Percentiles rank a stretch among this genome's conserved stretches.
Conservation (phyloP, 2,329 filamentous ascomycete species). For the Cladobotryum mycophilum region DNA sequence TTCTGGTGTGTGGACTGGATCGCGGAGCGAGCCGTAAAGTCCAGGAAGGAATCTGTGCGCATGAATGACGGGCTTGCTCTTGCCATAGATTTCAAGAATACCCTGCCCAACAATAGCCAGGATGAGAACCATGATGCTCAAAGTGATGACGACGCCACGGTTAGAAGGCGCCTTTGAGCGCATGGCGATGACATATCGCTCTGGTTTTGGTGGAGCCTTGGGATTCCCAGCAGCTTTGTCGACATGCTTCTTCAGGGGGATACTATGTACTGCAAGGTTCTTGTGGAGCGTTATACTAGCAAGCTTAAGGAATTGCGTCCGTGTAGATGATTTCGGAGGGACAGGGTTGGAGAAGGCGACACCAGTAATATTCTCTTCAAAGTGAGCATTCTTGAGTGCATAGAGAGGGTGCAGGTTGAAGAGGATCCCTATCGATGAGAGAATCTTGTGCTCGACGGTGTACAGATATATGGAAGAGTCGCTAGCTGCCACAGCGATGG, state of each 20-base stretch:
- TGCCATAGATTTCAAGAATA: slow-evolving; percentile 57
- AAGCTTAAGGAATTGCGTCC: slow-evolving; percentile 53
- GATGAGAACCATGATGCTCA: slow-evolving; percentile 52
- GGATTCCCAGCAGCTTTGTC: slow-evolving; percentile 29
- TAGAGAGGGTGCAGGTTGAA: slow-evolving; percentile 46
- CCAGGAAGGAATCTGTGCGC: slow-evolving; percentile 50
- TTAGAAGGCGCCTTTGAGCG: slow-evolving; percentile 48
- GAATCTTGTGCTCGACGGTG: slow-evolving; percentile 63
- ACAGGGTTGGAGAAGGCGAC: slow-evolving; percentile 53
- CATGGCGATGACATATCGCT: slow-evolving; percentile 64
- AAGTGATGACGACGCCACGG: slow-evolving; percentile 44
- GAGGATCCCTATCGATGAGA: slow-evolving; percentile 42
- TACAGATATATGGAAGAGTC: slow-evolving; percentile 73
- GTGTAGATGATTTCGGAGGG: slow-evolving; percentile 42
- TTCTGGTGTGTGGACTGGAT: slow-evolving; percentile 19
- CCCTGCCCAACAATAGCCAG: slow-evolving; percentile 58
- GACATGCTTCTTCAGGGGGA: slow-evolving; percentile 54
- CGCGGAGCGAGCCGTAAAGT: slow-evolving; percentile 29
- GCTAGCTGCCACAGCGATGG: slow-evolving; percentile 72
- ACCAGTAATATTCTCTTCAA: slow-evolving; percentile 50
- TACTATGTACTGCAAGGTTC: slow-evolving; percentile 70
- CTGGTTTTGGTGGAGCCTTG: slow-evolving; percentile 40
- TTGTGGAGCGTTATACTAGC: slow-evolving; percentile 78
- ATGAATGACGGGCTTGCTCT: slow-evolving; percentile 50
- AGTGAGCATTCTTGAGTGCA: slow-evolving; percentile 49